Evolutionary conservation across 2,329 filamentous ascomycete species (phyloP).

Genomic region (Trichophyton benhamiae): DNA sequence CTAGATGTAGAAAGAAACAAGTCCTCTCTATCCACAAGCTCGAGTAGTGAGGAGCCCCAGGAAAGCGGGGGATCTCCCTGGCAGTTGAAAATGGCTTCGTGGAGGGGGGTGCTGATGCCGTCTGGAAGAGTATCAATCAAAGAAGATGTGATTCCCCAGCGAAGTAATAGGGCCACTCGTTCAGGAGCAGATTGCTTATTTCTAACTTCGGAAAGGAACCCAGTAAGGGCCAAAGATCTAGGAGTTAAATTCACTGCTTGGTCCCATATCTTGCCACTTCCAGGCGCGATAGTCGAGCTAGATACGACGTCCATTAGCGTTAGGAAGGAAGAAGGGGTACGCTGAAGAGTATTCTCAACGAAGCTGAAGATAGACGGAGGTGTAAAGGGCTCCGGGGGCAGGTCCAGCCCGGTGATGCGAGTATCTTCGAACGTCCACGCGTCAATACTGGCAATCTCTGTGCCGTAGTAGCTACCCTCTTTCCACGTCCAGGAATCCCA

Average conservation of each 20-base stretch:
- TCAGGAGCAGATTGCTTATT: conserved; percentile 42
- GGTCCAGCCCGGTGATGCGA: conserved; percentile 31
- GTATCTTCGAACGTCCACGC: conserved; percentile 46
- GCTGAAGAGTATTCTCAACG: conserved; percentile 33
- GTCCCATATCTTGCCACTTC: conserved; percentile 24
- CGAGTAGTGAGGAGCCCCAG: conserved; percentile 61
- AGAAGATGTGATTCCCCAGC: conserved; percentile 49
- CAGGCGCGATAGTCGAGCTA: conserved; percentile 19
- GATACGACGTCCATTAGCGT: conserved; percentile 40
- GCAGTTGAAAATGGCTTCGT: conserved; percentile 72
- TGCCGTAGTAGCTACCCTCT: conserved; percentile 43
- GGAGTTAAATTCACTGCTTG: conserved; percentile 40
- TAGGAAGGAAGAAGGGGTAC: conserved; percentile 32
- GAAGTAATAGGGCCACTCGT: conserved; percentile 61
- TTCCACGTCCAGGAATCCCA: conserved; percentile 53
- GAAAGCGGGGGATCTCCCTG: conserved; percentile 67
- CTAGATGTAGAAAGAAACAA: conserved; percentile 54
- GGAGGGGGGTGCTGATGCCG: conserved; percentile 64
- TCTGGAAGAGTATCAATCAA: conserved; percentile 77
- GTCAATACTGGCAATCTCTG: conserved; percentile 46
- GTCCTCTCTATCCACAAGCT: conserved; percentile 70
- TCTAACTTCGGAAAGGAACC: conserved; percentile 50
- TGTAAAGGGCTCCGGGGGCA: conserved; percentile 40
- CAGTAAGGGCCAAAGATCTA: conserved; percentile 57
- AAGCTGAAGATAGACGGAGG: conserved; percentile 50